These are phyloP conservation scores for Emmonsiellopsis sp. DNA, from an alignment of 2,329 filamentous ascomycete species.

Conservation along the genomic window DNA sequence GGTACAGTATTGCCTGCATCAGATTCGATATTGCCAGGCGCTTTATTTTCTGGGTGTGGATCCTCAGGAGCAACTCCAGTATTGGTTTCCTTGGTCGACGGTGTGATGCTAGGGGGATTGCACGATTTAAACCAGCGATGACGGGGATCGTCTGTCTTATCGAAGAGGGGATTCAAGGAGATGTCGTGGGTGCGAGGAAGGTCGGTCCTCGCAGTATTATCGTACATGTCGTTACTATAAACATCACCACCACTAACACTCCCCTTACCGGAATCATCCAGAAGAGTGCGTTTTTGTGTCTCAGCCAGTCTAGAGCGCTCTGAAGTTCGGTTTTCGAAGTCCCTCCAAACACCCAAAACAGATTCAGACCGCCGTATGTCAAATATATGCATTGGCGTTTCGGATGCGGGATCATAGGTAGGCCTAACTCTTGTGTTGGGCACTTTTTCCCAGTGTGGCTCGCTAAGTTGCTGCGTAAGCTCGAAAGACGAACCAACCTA, in stretches of 20 bases:
- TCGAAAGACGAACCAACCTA: slow-evolving; percentile 41
- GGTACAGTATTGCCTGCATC: not conserved
- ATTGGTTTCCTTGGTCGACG: not conserved
- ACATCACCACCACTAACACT: no score
- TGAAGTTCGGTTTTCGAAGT: slow-evolving; percentile 17
- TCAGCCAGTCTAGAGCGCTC: not conserved
- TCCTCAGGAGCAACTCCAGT: no score
- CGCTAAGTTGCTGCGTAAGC: slow-evolving; percentile 37
- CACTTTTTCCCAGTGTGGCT: slow-evolving; percentile 22
- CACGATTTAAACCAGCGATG: not conserved
- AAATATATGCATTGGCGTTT: slow-evolving; percentile 35
- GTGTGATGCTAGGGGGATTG: not conserved
- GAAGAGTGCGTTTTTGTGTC: not conserved
- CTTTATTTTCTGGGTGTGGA: not conserved
- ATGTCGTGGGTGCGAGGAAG: no score
- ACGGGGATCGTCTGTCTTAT: not conserved
- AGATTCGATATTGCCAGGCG: not conserved
- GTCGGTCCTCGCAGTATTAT: no score
- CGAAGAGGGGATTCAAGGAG: not conserved
- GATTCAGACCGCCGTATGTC: slow-evolving; percentile 35
- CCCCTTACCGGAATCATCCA: not conserved
- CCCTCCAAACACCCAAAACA: slow-evolving; percentile 31
- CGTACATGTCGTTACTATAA: no score
- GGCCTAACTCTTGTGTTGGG: slow-evolving; percentile 8
- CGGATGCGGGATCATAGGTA: slow-evolving; percentile 10